phyloP scores from a whole-genome alignment of 2,329 filamentous ascomycete species.

The Ustulina deusta region DNA sequence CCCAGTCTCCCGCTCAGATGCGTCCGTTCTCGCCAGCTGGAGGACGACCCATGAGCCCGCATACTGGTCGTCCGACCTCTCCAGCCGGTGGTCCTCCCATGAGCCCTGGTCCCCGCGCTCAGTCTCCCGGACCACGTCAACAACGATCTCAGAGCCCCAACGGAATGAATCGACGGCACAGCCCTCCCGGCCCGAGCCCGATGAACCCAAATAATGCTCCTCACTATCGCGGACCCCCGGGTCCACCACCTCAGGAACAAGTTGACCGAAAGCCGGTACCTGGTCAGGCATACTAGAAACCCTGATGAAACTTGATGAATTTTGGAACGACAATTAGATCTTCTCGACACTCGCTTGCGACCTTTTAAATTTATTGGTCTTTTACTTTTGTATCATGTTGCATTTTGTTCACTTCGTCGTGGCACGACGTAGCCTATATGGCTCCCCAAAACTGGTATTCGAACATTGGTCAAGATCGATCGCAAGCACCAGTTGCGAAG shows the following conservation, averaged over 20 bases:
- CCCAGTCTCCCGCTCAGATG: constrained; percentile 51
- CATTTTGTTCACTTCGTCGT: constrained; percentile 38
- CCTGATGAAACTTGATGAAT: constrained; percentile 49
- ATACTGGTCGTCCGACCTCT: constrained; percentile 38
- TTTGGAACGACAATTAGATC: constrained; percentile 46
- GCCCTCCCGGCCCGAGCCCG: constrained; percentile 60
- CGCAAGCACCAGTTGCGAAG: constrained; percentile 29
- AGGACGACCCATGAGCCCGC: constrained; percentile 44
- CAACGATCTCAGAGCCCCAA: constrained; percentile 56
- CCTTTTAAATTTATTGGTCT: constrained; percentile 41
- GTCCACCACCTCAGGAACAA: constrained; percentile 54
- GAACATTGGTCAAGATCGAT: constrained; percentile 29
- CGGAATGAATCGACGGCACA: constrained; percentile 56
- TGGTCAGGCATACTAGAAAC: constrained; percentile 62
- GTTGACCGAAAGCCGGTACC: constrained; percentile 68
- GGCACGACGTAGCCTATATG: constrained; percentile 36
- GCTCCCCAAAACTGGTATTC: constrained; percentile 16
- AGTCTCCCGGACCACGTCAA: constrained; percentile 40
- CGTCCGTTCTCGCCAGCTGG: constrained; percentile 51
- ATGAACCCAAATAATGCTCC: constrained; percentile 58
- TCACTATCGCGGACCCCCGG: constrained; percentile 49
- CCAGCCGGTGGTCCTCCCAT: constrained; percentile 46
- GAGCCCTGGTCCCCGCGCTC: constrained; percentile 42
- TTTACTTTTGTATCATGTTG: constrained; percentile 39
- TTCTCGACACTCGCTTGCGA: constrained; percentile 54